phyloP scores from a whole-genome alignment of 371 early-diverging fungal species.

The Capillidium rhysosporum region DNA sequence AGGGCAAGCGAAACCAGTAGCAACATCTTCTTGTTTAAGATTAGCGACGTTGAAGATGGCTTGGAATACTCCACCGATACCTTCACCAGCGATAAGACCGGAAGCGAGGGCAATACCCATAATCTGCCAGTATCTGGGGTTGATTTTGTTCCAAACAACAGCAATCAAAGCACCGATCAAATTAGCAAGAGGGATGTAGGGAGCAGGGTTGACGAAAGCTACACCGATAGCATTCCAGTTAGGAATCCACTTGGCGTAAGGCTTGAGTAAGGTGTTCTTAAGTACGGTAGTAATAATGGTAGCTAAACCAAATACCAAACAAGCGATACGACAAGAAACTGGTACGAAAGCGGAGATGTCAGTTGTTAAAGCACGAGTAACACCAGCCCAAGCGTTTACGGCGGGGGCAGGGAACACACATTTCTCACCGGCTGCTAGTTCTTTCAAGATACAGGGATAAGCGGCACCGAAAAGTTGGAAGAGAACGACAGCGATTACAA shows the following conservation, averaged over 20 bases:
- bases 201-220: constrained; percentile 36
- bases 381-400: constrained; percentile 41
- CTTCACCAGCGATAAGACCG: constrained; percentile 56
- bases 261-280: constrained; percentile 25
- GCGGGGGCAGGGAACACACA: constrained; percentile 33
- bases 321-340: constrained; percentile 13
- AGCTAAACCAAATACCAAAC: constrained; percentile 20
- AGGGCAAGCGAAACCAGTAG: constrained; percentile 1
- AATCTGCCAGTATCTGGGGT: constrained; percentile 17
- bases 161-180: constrained; percentile 30
- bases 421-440: constrained; percentile 10
- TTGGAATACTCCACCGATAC: constrained; percentile 39
- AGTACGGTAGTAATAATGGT: constrained; percentile 24
- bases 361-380: constrained; percentile 30
- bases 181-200: constrained; percentile 34
- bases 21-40: background rate
- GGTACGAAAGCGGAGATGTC: constrained; percentile 11
- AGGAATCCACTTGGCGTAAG: constrained; percentile 28
- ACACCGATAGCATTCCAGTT: constrained; percentile 47
- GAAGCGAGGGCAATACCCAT: constrained; percentile 36
- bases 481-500: constrained; percentile 29
- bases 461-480: constrained; percentile 38
- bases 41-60: constrained; percentile 27
- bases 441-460: constrained; percentile 28
- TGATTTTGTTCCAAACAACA: constrained; percentile 26